Percentiles rank a stretch among this genome's conserved stretches.
Conservation (phyloP, 306 rosid genomes). For the Quercus alba region DNA sequence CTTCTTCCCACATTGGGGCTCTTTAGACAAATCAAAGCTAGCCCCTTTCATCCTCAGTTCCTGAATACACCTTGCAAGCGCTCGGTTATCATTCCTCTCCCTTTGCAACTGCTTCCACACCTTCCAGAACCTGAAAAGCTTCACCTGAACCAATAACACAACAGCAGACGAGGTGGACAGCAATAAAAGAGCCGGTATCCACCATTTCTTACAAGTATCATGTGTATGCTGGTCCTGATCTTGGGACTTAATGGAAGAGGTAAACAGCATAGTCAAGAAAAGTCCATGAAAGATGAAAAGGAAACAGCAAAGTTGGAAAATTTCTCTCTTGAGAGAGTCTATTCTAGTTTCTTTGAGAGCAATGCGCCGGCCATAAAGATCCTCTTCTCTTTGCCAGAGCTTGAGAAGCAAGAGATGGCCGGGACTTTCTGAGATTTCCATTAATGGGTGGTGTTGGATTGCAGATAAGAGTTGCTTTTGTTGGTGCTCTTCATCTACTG, state of each 20-base stretch:
- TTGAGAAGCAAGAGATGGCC: constrained; percentile 85
- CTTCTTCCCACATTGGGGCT: constrained; percentile 53
- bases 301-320: constrained; percentile 67
- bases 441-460: constrained; percentile 77
- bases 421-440: constrained; percentile 67
- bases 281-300: constrained; percentile 68
- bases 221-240: neutral
- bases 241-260: constrained; percentile 37
- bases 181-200: constrained; percentile 61
- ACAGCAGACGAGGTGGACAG: constrained; percentile 55
- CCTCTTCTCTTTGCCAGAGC: constrained; percentile 89
- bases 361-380: constrained; percentile 49
- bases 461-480: constrained; percentile 31
- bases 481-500: constrained; percentile 59
- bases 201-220: constrained; percentile 59
- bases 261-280: constrained; percentile 63
- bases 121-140: constrained; percentile 64
- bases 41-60: constrained; percentile 94
- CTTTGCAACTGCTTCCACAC: constrained; percentile 51
- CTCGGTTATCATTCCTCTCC: constrained; percentile 53
- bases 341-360: constrained; percentile 51
- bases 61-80: constrained; percentile 54
- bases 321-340: constrained; percentile 47
- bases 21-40: constrained; percentile 75
- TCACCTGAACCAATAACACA: constrained; percentile 51